Base-by-base conservation (phyloP, 441 rosid genomes). In the Erysimum pusillum region DNA sequence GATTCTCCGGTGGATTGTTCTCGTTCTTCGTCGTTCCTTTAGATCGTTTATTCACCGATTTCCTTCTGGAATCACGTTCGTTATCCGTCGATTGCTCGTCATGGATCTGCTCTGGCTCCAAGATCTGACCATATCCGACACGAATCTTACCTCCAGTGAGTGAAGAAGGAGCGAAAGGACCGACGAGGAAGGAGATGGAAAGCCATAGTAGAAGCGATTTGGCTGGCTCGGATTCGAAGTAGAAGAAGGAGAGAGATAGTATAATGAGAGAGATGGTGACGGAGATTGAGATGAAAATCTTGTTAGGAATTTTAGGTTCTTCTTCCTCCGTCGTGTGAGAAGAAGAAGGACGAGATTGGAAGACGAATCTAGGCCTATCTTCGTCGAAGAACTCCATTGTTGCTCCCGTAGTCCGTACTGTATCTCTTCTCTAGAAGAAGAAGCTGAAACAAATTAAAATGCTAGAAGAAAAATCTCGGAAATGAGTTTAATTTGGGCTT, bases 331-430 rank as follows among this genome's bases (percentile, higher is more conserved):
- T 15, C 11, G 28, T 7, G 38, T 71, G 79, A 56, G 90, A 81
- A 3, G 83, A 44, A n/a, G 79, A 75, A n/a, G 87, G 83, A 22
- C 87, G 90, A 31, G 97, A 86, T 32, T 89, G 96, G 76, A 92
- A 84, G 73, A 89, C 84, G 80, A 94, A 82, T 79, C 91, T 84
- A 13, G 97, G 96, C 65, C 90, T 87, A 77, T 92, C 98, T 74
- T 92, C 99, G 78, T 94, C 99, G 56, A 80, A 63, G 67, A 90
- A 94, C 87, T 94, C 99, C 98, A 94, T 94, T 17, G 42, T 53
- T 51, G 17, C 34, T 25, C 2, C 25, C 25, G 1, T 22, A 22
- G 25, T 49, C 34, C 11, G 56, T 48, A n/a, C 41, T 48, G 34
- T 28, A 2, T 25, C 2, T 25, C n/a, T 25, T 0, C 2, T 25